A percentile compares a stretch with the other conserved stretches of the same genome.
Evolutionary conservation across 2,329 filamentous ascomycete species (phyloP).

Genomic region (Fusarium sp.): DNA sequence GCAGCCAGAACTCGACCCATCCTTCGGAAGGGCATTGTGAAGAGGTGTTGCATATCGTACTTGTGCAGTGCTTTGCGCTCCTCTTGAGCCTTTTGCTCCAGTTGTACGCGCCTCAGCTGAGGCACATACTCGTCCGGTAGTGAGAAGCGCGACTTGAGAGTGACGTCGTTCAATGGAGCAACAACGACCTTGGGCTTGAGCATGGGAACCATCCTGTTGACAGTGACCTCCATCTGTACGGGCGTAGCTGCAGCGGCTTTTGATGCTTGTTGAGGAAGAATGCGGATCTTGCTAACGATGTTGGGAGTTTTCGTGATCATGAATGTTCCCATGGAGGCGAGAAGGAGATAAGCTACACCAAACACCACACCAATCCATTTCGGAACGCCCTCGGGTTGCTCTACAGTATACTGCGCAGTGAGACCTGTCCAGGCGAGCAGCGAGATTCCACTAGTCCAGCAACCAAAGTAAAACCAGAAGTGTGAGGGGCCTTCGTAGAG

Average conservation of each 20-base stretch:
- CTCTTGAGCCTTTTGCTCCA: constrained; percentile 54
- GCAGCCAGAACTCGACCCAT: constrained; percentile 56
- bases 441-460: constrained; percentile 66
- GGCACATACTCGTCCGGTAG: constrained; percentile 56
- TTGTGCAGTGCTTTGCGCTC: constrained; percentile 57
- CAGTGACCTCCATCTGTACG: constrained; percentile 66
- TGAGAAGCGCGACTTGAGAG: constrained; percentile 55
- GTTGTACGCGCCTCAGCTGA: constrained; percentile 50
- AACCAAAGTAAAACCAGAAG: constrained; percentile 70
- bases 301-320: constrained; percentile 69
- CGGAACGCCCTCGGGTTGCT: constrained; percentile 62
- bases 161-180: constrained; percentile 52
- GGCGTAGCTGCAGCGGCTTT: constrained; percentile 30
- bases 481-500: constrained; percentile 76
- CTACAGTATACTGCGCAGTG: constrained; percentile 51
- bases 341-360: constrained; percentile 68
- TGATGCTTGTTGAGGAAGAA: constrained; percentile 58
- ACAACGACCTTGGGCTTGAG: constrained; percentile 59
- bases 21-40: constrained; percentile 70
- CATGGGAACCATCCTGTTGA: constrained; percentile 64
- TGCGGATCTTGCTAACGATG: constrained; percentile 69
- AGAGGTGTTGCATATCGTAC: constrained; percentile 66
- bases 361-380: constrained; percentile 70
- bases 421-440: constrained; percentile 54
- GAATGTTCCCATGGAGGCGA: constrained; percentile 70